A percentile compares a stretch with the other conserved stretches of the same genome.
These are phyloP conservation scores for Aegilops tauschii DNA, from an alignment of 176 grass and related monocot species.

Conservation along the genomic window DNA sequence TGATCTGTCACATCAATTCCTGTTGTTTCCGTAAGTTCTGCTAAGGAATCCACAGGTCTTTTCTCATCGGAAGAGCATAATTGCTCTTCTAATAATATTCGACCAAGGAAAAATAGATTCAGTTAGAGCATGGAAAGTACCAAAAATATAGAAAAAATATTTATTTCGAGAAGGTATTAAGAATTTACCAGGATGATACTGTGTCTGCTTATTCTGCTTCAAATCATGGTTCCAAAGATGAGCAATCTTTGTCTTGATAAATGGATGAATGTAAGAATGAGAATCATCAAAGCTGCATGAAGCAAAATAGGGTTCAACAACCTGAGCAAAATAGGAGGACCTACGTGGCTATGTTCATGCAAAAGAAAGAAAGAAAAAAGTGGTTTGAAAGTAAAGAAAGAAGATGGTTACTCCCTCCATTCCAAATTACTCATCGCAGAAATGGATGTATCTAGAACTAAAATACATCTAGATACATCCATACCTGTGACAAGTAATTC, in stretches of 20 bases:
- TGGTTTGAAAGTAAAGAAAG: background rate
- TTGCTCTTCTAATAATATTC: slow-evolving; percentile 28
- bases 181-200: slow-evolving; percentile 52
- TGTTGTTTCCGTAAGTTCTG: slow-evolving; percentile 24
- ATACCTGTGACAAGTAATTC: too few relatives aligned
- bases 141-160: background rate
- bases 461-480: too few relatives aligned
- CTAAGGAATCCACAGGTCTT: background rate
- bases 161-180: slow-evolving; percentile 16
- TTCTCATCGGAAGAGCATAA: slow-evolving; percentile 23
- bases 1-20: slow-evolving; percentile 42
- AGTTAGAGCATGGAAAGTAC: background rate
- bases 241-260: slow-evolving; percentile 72
- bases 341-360: slow-evolving; percentile 1
- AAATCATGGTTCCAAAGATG: slow-evolving; percentile 41
- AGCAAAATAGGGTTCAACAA: slow-evolving; percentile 19
- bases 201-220: slow-evolving; percentile 40
- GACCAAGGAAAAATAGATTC: slow-evolving; percentile 12
- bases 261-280: slow-evolving; percentile 67
- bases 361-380: background rate
- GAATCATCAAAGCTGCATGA: slow-evolving; percentile 66
- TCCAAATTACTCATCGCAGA: too few relatives aligned
- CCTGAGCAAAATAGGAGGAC: background rate
- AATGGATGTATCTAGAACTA: too few relatives aligned
- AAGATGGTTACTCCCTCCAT: background rate